These are phyloP conservation scores for Lentinula aciculospora DNA, from an alignment of 768 basidiomycete genomes.

Conservation along the genomic window DNA sequence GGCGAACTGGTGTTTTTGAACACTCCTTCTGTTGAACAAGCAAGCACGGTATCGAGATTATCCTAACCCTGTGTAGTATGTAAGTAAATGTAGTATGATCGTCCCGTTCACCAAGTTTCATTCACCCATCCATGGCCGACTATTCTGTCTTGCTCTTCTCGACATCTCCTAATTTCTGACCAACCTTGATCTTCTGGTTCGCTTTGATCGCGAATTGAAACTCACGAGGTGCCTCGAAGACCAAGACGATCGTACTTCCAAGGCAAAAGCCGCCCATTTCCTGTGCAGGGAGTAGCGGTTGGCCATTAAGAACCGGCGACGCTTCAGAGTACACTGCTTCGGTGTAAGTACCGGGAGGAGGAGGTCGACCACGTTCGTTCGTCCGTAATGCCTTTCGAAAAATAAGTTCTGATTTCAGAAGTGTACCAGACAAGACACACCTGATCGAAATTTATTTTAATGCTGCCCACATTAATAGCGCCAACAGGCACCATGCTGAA, in stretches of 20 bases:
- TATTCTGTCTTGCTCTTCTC: conserved; percentile 6
- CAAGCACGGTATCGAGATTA: background rate
- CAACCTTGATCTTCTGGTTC: conserved; percentile 85
- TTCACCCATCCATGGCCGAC: background rate
- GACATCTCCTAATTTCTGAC: conserved; percentile 71
- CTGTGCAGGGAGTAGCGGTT: conserved; percentile 81
- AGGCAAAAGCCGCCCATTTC: conserved; percentile 98
- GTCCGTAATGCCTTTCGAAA: conserved; percentile 70
- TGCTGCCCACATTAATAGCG: conserved; percentile 96
- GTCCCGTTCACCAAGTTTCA: background rate
- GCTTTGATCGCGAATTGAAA: conserved; percentile 76
- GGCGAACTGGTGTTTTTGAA: no score
- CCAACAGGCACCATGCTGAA: conserved; percentile 98
- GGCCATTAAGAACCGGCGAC: conserved; percentile 77
- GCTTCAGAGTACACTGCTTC: conserved; percentile 91
- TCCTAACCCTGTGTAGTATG: background rate
- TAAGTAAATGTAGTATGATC: background rate
- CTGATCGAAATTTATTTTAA: conserved; percentile 93
- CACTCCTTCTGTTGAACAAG: conserved; percentile 4
- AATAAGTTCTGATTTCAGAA: background rate
- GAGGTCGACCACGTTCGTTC: conserved; percentile 69
- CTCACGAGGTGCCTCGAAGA: conserved; percentile 87
- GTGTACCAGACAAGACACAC: conserved; percentile 24
- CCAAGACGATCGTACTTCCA: conserved; percentile 92
- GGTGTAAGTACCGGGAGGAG: conserved; percentile 80